Base-by-base conservation (phyloP, 345 rosid species). In the Dipteronia dyeriana region DNA sequence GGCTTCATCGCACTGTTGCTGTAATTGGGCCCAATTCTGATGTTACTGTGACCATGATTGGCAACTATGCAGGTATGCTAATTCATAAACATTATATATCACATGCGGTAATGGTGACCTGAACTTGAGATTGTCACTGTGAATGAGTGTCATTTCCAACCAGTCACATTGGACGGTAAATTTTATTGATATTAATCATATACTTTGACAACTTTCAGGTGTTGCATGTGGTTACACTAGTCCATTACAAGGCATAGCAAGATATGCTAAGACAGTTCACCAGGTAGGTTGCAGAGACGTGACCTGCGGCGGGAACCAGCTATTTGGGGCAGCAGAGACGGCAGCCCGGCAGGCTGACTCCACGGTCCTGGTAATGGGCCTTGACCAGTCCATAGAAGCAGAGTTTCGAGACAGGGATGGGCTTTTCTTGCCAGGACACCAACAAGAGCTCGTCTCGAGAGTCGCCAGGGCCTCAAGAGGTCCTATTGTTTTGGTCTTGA, bases 11-110 rank as follows among this genome's bases (percentile, higher is more conserved):
- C 0, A 85, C 87, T 1, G 81, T 96, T 6, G 97, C 98, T 2
- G 99, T 92, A 66, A 88, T 96, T 9, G 99, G 99, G 22, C 99
- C 99, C 14, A 93, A 96, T 82, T 91, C 99, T 9, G 97, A 94
- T 47, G 99, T 84, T 22, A 92, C 97, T 0, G 86, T 73, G 54
- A 90, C 99, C n/a, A 96, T 96, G 99, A 94, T 96, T 0, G 99
- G 99, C 43, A 96, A 96, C 73, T 95, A 95, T 77, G 98, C 97
- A 61, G 98, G 98, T 90, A 83, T 3, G 45, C n/a, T 26, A 10
- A 60, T 14, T 49, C 38, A 34, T 34, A 34, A 34, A 31, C 38
- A 34, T 34, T 34, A 34, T 34, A 34, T 34, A 34, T 34, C 38
- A 34, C 1, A 34, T 34, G 1, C 6, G 1, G 5, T 31, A 0